These are phyloP conservation scores for Peribolospora kevripleyi DNA, from an alignment of 768 basidiomycete species.

Conservation along the genomic window DNA sequence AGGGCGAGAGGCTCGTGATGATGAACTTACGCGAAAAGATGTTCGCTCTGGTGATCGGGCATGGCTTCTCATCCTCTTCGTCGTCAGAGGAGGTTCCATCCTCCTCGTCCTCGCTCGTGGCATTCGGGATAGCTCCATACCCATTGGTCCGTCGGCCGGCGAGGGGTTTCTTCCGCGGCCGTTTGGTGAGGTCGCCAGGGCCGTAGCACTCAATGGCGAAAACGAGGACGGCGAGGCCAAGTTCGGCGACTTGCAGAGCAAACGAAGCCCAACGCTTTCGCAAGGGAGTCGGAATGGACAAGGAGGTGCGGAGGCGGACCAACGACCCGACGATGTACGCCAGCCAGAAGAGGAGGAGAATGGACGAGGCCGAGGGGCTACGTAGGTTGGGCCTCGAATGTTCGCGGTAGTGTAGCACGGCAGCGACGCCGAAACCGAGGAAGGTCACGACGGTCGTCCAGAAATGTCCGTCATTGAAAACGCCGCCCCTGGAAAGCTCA, in stretches of 20 bases:
- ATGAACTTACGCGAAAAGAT: slow-evolving; percentile 8
- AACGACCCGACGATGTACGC: slow-evolving; percentile 28
- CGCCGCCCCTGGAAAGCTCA: too few relatives aligned
- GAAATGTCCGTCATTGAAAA: too few relatives aligned
- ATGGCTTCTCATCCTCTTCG: slow-evolving; percentile 3
- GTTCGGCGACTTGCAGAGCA: slow-evolving; percentile 1
- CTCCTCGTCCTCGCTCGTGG: neutral
- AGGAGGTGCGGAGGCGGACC: slow-evolving; percentile 38
- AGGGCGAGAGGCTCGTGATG: too few relatives aligned
- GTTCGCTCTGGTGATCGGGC: slow-evolving; percentile 12
- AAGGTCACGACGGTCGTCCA: neutral
- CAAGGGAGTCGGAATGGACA: slow-evolving; percentile 15
- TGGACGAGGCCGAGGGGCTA: slow-evolving; percentile 16
- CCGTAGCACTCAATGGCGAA: slow-evolving; percentile 48
- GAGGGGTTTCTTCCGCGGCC: neutral
- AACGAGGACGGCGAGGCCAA: slow-evolving; percentile 18
- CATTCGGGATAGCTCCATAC: too few relatives aligned
- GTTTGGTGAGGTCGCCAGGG: slow-evolving; percentile 25
- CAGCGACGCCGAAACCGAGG: neutral
- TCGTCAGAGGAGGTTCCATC: neutral
- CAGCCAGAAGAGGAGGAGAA: slow-evolving; percentile 65
- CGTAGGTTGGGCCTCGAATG: slow-evolving; percentile 2
- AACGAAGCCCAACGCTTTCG: too few relatives aligned
- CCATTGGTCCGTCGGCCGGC: too few relatives aligned
- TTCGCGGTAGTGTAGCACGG: neutral